phyloP scores from a whole-genome alignment of 2,329 filamentous ascomycete species.

The Calonectria pseudoturangicola region DNA sequence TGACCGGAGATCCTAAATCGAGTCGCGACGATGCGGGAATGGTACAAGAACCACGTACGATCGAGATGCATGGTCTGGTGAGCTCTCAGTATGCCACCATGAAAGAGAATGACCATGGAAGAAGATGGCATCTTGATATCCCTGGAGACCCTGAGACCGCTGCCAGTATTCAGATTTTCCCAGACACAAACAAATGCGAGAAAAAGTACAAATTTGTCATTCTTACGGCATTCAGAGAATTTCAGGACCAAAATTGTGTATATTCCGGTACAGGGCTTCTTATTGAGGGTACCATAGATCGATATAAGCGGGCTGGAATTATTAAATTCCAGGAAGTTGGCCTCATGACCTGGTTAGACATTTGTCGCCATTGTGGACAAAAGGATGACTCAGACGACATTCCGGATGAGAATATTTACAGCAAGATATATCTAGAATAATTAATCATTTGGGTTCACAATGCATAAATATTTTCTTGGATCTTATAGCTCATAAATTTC shows the following conservation, averaged over 20 bases:
- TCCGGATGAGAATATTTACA: neutral
- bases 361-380: neutral
- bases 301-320: neutral
- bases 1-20: no score
- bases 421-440: neutral
- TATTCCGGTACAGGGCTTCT: neutral
- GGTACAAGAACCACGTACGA: neutral
- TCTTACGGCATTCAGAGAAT: neutral
- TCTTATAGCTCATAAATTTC: no score
- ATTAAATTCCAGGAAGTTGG: neutral
- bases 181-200: neutral
- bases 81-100: neutral
- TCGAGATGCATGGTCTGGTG: neutral
- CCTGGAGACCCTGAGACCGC: neutral
- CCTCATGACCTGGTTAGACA: neutral
- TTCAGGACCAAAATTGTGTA: neutral
- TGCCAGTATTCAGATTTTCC: neutral
- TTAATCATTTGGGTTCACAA: neutral
- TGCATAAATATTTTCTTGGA: no score
- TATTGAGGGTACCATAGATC: neutral
- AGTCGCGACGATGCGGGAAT: neutral
- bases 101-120: neutral
- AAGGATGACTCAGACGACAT: neutral
- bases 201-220: neutral
- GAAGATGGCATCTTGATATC: neutral